Evolutionary conservation across 2,329 filamentous ascomycete genomes (phyloP), one percentile per base, ranked within the genome.

Genomic region (Cordyceps sp.): DNA sequence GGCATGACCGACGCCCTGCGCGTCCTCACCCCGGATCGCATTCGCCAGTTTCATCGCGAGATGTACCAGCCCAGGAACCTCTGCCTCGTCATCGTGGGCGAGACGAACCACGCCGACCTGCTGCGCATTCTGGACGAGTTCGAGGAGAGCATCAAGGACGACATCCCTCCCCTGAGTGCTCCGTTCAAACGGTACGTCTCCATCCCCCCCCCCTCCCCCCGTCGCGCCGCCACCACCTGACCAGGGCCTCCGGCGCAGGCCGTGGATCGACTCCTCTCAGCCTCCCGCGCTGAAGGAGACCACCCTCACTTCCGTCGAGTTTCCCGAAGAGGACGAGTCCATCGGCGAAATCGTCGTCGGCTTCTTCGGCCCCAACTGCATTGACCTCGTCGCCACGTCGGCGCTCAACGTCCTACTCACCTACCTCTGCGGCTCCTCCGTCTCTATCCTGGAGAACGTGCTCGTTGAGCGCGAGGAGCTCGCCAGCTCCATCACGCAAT

Each of bases 31-130:
- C 75, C 85, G 2, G 80, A 94, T 32, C 76, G 85, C 25, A 98
- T 98, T 42, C 77, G 90, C n/a, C 73, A 78, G 36, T 98, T 96
- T 46, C 90, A 98, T 53, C 76, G 76, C 39, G 81, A 86, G 40
- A 96, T 98, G 88, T 98, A 98, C 48, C 88, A 96, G 51, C 90
- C 90, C 4, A 88, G 86, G 50, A 98, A 98, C 47, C 62, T 98
- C 37, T 92, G 86, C 40, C 60, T 98, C 19, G 71, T 94, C 18
- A 74, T 98, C 36, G 78, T 92, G n/a, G 90, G 90, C 27, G 85
- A 94, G 53, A 73, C 93, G 2, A 75, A 94, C 47, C 82, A 94
- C 48, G 59, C 70, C 0, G 68, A 92, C 45, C 66, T 98, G 36
- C 59, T 96, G 16, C 58, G 77, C 21, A 84, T 92, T 29, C 59